Conservation (phyloP, 169 alveolate genomes). For the Eimeria tenella region DNA sequence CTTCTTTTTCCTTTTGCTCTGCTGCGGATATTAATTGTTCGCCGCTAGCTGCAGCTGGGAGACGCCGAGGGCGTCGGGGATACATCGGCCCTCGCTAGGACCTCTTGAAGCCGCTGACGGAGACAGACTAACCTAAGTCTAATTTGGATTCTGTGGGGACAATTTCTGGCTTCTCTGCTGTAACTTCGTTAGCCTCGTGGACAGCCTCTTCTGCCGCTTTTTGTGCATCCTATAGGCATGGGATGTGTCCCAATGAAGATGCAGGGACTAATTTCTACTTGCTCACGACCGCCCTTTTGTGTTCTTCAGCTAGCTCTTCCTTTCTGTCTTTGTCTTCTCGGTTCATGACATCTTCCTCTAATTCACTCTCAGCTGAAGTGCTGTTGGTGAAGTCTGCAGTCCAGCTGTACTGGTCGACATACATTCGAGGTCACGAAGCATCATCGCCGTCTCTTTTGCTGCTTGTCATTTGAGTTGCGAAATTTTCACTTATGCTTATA, state of each 20-base stretch:
- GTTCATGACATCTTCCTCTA: constrained; percentile 27
- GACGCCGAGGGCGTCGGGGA: background rate
- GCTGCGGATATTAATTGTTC: background rate
- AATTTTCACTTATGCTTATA: background rate
- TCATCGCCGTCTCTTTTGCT: constrained; percentile 58
- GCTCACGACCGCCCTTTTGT: background rate
- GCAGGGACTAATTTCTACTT: background rate
- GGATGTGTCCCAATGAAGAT: background rate
- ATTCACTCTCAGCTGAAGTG: constrained; percentile 31
- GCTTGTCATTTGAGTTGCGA: background rate
- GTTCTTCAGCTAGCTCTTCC: background rate
- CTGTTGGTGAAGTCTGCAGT: background rate
- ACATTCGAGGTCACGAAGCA: constrained; percentile 30
- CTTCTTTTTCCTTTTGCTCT: background rate
- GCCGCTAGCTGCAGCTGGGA: background rate
- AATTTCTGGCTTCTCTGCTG: background rate
- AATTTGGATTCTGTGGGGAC: too few relatives aligned
- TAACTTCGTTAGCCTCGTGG: constrained; percentile 1
- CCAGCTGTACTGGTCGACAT: background rate
- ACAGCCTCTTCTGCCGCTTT: background rate
- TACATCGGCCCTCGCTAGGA: too few relatives aligned
- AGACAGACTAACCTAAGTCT: too few relatives aligned
- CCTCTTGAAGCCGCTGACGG: too few relatives aligned
- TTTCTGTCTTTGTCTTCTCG: constrained; percentile 29
- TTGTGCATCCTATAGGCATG: background rate